Conservation (phyloP, 352 stramenopile genomes). For the Aphanomyces astaci region DNA sequence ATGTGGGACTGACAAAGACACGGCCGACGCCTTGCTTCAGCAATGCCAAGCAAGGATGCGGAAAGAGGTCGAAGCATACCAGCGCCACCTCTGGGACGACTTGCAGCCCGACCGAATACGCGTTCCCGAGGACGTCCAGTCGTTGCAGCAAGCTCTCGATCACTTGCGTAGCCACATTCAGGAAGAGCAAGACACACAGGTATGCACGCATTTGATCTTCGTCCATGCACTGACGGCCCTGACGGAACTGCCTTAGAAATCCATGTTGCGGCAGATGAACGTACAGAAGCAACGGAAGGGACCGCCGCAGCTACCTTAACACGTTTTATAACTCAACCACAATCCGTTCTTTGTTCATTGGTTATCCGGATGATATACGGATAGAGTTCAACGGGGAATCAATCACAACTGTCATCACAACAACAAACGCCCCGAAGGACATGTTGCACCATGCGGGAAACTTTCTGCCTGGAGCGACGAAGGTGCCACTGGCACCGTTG, state of each 20-base stretch:
- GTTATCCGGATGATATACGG: neutral
- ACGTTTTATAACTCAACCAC: neutral
- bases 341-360: neutral
- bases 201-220: too few species aligned
- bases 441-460: neutral
- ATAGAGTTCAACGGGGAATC: neutral
- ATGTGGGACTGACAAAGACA: neutral
- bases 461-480: neutral
- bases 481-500: neutral
- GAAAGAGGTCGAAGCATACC: neutral
- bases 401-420: neutral
- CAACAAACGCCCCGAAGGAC: neutral
- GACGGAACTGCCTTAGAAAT: neutral
- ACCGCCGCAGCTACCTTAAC: neutral
- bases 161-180: conserved; percentile 4
- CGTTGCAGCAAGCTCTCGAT: neutral
- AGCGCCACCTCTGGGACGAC: conserved; percentile 6
- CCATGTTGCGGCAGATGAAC: conserved; percentile 3
- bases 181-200: conserved; percentile 12
- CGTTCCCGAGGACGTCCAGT: neutral
- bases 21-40: neutral
- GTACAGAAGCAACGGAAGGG: neutral
- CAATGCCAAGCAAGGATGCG: neutral
- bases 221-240: too few species aligned
- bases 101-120: neutral